Conservation (phyloP, 129 eudicot genomes). For the Gnaphalium uliginosum region DNA sequence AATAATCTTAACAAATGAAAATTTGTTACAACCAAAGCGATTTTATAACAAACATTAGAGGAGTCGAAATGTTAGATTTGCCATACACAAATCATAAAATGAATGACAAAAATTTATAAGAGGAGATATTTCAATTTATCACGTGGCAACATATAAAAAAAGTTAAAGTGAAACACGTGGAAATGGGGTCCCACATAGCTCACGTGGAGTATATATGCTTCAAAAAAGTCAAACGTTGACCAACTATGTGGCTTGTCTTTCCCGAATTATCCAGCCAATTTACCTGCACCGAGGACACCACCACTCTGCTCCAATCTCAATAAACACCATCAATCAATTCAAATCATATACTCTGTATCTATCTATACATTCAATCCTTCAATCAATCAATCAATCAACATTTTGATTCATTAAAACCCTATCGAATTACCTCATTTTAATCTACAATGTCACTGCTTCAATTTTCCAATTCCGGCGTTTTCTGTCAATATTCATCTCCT, state of each 20-base stretch:
- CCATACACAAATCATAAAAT: no score
- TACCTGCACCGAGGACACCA: conserved; percentile 8
- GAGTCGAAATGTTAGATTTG: no score
- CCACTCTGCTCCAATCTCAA: conserved; percentile 35
- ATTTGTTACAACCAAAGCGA: no score
- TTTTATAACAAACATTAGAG: no score
- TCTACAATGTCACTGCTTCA: conserved; percentile 44
- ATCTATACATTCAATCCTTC: not conserved
- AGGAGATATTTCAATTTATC: not conserved
- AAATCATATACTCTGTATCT: not conserved
- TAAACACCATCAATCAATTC: not conserved
- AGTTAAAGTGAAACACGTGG: conserved; percentile 29
- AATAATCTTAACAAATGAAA: no score
- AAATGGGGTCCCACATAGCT: conserved; percentile 10
- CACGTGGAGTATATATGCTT: conserved; percentile 10
- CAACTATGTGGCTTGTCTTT: conserved; percentile 46
- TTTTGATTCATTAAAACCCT: conserved; percentile 14
- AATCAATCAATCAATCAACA: not conserved
- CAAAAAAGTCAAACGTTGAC: conserved; percentile 38
- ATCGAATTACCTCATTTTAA: not conserved
- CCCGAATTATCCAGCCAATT: conserved; percentile 32
- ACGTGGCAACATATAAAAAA: conserved; percentile 25
- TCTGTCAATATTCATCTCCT: conserved; percentile 29
- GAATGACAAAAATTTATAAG: no score
- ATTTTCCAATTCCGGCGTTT: conserved; percentile 30